These are phyloP conservation scores for Tolypocladium amazonense DNA, from an alignment of 2,329 filamentous ascomycete genomes.

Conservation along the genomic window DNA sequence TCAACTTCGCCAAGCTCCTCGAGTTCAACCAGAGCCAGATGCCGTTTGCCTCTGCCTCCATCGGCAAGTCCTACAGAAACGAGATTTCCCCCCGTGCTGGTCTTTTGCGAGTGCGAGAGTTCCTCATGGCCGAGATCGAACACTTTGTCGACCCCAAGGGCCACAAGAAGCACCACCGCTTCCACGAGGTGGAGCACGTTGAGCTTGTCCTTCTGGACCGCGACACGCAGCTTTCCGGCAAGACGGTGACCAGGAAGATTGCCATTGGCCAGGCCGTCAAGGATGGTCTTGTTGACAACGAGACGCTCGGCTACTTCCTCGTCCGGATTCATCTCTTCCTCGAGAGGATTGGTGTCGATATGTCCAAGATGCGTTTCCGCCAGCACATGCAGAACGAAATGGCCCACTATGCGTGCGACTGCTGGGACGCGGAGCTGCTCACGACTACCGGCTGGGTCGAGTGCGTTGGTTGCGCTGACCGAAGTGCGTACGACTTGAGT, in stretches of 20 bases:
- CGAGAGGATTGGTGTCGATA: conserved; percentile 76
- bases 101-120: conserved; percentile 88
- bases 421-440: conserved; percentile 91
- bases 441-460: conserved; percentile 97
- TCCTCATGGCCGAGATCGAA: conserved; percentile 98
- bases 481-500: conserved; percentile 86
- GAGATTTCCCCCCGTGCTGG: conserved; percentile 92
- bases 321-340: conserved; percentile 90
- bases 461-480: conserved; percentile 92
- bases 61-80: conserved; percentile 97
- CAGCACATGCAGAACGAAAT: conserved; percentile 80
- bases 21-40: conserved; percentile 93
- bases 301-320: conserved; percentile 96
- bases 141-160: conserved; percentile 93
- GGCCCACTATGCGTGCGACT: conserved; percentile 91
- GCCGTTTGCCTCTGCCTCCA: conserved; percentile 94
- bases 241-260: conserved; percentile 63
- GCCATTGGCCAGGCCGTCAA: conserved; percentile 80
- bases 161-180: conserved; percentile 89
- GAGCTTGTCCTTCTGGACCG: conserved; percentile 79
- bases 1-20: conserved; percentile 92
- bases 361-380: conserved; percentile 83
- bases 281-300: conserved; percentile 80
- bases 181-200: conserved; percentile 72
- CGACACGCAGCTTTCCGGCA: conserved; percentile 75